Percentiles rank a stretch among this genome's conserved stretches.
These are phyloP conservation scores for Silene conica DNA, from an alignment of 148 eudicot genomes.

Conservation along the genomic window DNA sequence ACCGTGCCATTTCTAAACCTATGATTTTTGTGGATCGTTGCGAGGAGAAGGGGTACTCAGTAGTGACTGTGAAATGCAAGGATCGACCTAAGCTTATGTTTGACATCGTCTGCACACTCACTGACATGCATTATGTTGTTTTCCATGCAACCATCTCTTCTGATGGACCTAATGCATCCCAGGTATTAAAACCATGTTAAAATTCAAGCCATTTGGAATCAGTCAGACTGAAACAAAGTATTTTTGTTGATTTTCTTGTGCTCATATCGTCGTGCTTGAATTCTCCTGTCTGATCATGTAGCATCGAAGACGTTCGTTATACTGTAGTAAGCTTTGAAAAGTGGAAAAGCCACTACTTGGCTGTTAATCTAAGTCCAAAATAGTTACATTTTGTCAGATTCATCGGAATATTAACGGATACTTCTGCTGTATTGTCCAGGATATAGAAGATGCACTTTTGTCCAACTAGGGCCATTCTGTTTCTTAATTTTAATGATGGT, in stretches of 20 bases:
- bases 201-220: background rate
- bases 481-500: conserved; percentile 24
- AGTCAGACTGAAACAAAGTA: background rate
- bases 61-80: conserved; percentile 51
- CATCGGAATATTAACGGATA: conserved; percentile 22
- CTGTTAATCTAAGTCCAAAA: background rate
- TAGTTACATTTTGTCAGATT: background rate
- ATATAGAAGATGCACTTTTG: conserved; percentile 27
- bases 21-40: conserved; percentile 49
- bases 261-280: background rate
- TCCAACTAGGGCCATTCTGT: conserved; percentile 32
- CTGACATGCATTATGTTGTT: conserved; percentile 79
- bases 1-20: conserved; percentile 31
- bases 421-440: conserved; percentile 34
- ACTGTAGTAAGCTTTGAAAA: background rate
- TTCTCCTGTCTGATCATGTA: background rate
- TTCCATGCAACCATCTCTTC: conserved; percentile 70
- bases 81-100: conserved; percentile 84
- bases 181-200: conserved; percentile 35
- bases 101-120: conserved; percentile 82
- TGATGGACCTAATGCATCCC: conserved; percentile 57
- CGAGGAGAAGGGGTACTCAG: conserved; percentile 68
- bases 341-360: background rate
- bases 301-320: background rate
- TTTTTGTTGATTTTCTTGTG: background rate